These are phyloP conservation scores for Penicillium janthinellum DNA, from an alignment of 2,329 filamentous ascomycete genomes.

Conservation along the genomic window DNA sequence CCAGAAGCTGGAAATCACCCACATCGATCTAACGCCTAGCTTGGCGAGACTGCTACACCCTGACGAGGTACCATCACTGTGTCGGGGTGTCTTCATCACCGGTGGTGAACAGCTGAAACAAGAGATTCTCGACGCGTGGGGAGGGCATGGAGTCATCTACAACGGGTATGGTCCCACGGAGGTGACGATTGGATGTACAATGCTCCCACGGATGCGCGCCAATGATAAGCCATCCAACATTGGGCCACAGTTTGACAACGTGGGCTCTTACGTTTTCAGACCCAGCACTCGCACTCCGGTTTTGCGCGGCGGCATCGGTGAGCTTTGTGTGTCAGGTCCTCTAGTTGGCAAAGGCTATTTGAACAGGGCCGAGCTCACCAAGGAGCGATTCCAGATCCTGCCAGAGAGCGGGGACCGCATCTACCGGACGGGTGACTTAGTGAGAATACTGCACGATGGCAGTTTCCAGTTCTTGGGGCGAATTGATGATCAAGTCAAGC, in stretches of 20 bases:
- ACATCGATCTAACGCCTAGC: slow-evolving; percentile 89
- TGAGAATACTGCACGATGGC: slow-evolving; percentile 75
- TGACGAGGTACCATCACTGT: slow-evolving; percentile 76
- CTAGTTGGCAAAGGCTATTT: slow-evolving; percentile 90
- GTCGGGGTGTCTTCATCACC: slow-evolving; percentile 86
- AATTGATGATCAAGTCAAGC: slow-evolving; percentile 88
- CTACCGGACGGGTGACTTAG: slow-evolving; percentile 88
- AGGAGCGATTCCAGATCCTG: slow-evolving; percentile 72
- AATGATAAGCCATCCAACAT: slow-evolving; percentile 87
- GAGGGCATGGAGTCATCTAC: slow-evolving; percentile 76
- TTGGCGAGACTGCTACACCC: slow-evolving; percentile 77
- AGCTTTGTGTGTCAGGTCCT: slow-evolving; percentile 84
- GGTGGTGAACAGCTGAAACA: slow-evolving; percentile 86
- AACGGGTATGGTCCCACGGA: slow-evolving; percentile 94
- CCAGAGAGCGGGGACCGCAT: slow-evolving; percentile 60
- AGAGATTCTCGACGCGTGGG: slow-evolving; percentile 87
- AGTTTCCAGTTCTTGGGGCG: slow-evolving; percentile 87
- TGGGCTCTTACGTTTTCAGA: slow-evolving; percentile 76
- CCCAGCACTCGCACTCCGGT: slow-evolving; percentile 72
- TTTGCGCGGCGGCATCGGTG: slow-evolving; percentile 75
- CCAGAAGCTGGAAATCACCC: slow-evolving; percentile 72
- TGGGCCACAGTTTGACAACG: slow-evolving; percentile 81
- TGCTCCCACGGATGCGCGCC: slow-evolving; percentile 76
- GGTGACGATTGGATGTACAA: slow-evolving; percentile 88
- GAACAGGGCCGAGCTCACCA: slow-evolving; percentile 74